Percentiles rank a stretch among this genome's conserved stretches.
These are phyloP conservation scores for Fusarium haematococcum DNA, from an alignment of 2,329 filamentous ascomycete species.

Conservation along the genomic window DNA sequence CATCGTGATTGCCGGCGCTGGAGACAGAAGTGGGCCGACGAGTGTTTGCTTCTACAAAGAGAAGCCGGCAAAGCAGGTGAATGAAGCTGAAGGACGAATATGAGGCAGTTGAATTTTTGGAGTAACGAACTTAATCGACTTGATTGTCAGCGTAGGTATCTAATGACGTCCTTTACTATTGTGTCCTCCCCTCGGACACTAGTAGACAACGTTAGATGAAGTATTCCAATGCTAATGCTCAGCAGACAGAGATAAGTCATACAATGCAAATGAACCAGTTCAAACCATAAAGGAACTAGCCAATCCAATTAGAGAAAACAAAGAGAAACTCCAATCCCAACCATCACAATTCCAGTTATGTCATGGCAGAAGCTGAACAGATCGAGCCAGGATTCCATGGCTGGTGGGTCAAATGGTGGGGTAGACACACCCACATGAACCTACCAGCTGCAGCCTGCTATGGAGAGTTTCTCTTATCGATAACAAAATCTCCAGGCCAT, in stretches of 20 bases:
- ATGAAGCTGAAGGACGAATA: too few relatives aligned
- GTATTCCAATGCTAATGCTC: too few relatives aligned
- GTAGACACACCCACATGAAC: conserved; percentile 8
- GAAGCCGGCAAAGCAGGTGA: neutral
- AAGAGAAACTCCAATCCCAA: neutral
- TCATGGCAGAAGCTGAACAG: neutral
- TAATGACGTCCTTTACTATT: neutral
- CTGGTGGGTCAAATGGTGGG: conserved; percentile 27
- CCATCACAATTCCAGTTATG: neutral
- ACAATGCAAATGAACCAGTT: neutral
- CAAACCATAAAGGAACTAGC: neutral
- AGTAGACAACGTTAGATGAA: neutral
- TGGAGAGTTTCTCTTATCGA: conserved; percentile 45
- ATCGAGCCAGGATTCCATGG: conserved; percentile 1
- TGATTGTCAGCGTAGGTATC: neutral
- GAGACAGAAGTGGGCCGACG: conserved; percentile 16
- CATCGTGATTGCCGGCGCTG: conserved; percentile 1
- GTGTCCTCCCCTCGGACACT: neutral
- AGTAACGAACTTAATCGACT: neutral
- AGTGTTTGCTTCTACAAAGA: neutral
- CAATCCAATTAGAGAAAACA: neutral
- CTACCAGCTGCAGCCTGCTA: neutral
- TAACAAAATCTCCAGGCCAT: conserved; percentile 42
- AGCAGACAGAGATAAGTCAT: too few relatives aligned
- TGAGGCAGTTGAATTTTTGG: neutral